Conservation (phyloP, 1,284 basidiomycete genomes). For the Trametes sp. region DNA sequence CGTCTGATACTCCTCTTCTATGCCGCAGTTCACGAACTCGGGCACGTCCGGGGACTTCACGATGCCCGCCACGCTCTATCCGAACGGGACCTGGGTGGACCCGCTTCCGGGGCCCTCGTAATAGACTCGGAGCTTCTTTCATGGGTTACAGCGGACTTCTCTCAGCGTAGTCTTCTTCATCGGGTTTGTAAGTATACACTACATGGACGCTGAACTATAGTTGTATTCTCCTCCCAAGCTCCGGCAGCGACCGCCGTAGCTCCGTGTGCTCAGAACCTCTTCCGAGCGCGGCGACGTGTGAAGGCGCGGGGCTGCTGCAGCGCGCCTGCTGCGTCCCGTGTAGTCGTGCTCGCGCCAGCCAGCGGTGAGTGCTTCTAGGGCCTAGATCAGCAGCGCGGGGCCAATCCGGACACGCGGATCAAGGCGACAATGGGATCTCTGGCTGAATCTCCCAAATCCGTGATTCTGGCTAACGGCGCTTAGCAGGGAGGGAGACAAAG, state of each 20-base stretch:
- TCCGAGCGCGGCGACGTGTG: background rate
- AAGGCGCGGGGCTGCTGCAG: background rate
- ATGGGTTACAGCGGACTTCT: constrained; percentile 1
- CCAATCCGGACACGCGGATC: constrained; percentile 26
- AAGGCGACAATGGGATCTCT: constrained; percentile 22
- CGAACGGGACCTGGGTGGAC: constrained; percentile 85
- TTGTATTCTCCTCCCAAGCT: constrained; percentile 26
- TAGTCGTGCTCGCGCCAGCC: constrained; percentile 6
- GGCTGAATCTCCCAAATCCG: constrained; percentile 18
- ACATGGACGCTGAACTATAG: constrained; percentile 21
- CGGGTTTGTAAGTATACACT: constrained; percentile 18
- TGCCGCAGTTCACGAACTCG: constrained; percentile 58
- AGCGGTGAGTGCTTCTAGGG: constrained; percentile 12
- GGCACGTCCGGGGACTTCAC: constrained; percentile 81
- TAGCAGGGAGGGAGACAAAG: constrained; percentile 11
- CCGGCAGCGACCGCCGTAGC: constrained; percentile 16
- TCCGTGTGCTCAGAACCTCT: background rate
- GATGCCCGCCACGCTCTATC: constrained; percentile 77
- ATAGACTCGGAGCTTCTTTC: constrained; percentile 22
- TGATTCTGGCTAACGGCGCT: constrained; percentile 18
- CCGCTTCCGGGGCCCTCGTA: constrained; percentile 73
- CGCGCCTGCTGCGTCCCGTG: constrained; percentile 5
- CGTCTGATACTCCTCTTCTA: constrained; percentile 16
- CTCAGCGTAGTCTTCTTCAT: constrained; percentile 13
- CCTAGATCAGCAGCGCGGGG: constrained; percentile 21